phyloP scores from a whole-genome alignment of 495 filamentous ascomycete species.

The Daldinia loculata region DNA sequence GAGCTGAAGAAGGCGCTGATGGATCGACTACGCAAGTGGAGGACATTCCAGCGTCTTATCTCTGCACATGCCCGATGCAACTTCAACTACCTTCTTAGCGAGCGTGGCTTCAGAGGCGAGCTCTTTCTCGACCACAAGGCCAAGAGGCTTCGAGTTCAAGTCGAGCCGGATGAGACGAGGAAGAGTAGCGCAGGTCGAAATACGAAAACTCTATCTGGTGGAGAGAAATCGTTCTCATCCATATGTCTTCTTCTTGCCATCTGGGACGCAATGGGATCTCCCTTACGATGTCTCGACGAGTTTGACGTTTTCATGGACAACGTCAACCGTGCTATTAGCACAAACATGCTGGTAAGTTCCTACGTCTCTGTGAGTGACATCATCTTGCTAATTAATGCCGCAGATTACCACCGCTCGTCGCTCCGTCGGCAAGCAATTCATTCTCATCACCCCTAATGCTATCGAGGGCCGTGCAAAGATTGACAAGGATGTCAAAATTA shows the following conservation, averaged over 20 bases:
- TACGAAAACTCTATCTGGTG: slow-evolving; percentile 91
- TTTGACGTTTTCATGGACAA: slow-evolving; percentile 99
- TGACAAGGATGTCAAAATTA: slow-evolving; percentile 81
- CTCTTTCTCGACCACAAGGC: slow-evolving; percentile 77
- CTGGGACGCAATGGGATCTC: slow-evolving; percentile 98
- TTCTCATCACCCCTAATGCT: slow-evolving; percentile 94
- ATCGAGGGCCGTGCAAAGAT: slow-evolving; percentile 75
- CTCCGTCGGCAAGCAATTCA: slow-evolving; percentile 89
- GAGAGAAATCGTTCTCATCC: slow-evolving; percentile 97
- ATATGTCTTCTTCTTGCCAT: slow-evolving; percentile 91
- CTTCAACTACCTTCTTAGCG: slow-evolving; percentile 87
- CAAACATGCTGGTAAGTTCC: slow-evolving; percentile 85
- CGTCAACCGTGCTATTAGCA: slow-evolving; percentile 92
- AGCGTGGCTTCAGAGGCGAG: slow-evolving; percentile 85
- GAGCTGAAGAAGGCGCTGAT: slow-evolving; percentile 70
- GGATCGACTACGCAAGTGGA: slow-evolving; percentile 78
- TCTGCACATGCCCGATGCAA: slow-evolving; percentile 82
- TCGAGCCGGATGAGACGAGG: slow-evolving; percentile 81
- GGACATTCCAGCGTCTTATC: slow-evolving; percentile 81
- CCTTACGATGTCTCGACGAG: slow-evolving; percentile 94
- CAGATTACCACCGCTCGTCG: slow-evolving; percentile 84
- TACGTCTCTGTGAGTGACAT: slow-evolving; percentile 9
- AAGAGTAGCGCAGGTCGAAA: slow-evolving; percentile 72
- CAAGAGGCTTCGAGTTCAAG: slow-evolving; percentile 78
- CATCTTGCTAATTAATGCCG: slow-evolving; percentile 17